phyloP scores from a whole-genome alignment of 23 red algal genomes.

The Agarophyton chilense region DNA sequence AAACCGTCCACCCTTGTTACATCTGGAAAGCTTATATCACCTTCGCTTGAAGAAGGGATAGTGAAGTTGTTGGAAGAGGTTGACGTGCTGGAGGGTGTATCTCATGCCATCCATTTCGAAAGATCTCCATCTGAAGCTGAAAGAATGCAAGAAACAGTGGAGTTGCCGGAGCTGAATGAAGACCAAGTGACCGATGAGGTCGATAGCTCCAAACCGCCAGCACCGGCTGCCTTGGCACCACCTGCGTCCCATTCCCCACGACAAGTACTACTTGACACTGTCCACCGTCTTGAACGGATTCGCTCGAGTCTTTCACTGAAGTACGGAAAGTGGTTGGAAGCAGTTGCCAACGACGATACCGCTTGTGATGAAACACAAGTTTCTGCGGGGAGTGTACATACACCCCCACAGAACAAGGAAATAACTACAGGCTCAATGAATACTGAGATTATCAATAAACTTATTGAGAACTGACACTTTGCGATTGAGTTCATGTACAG shows the following conservation, averaged over 20 bases:
- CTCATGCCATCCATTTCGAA: slow-evolving; percentile 33
- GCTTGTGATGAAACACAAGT: slow-evolving; percentile 26
- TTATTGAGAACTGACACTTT: slow-evolving; percentile 43
- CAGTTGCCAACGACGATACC: slow-evolving; percentile 29
- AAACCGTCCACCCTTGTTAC: background rate
- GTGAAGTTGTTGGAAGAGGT: slow-evolving; percentile 40
- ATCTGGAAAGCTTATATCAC: background rate
- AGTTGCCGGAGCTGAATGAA: slow-evolving; percentile 8
- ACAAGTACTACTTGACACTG: slow-evolving; percentile 11
- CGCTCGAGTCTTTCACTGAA: slow-evolving; percentile 32
- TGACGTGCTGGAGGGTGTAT: slow-evolving; percentile 38
- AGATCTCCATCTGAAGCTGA: slow-evolving; percentile 22
- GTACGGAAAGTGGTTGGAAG: slow-evolving; percentile 46
- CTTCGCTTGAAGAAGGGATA: background rate
- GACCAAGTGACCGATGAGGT: slow-evolving; percentile 2
- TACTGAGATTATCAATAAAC: slow-evolving; percentile 51
- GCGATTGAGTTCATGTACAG: slow-evolving; percentile 27
- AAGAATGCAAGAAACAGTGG: slow-evolving; percentile 27
- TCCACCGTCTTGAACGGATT: slow-evolving; percentile 11
- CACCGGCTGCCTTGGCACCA: too few relatives aligned
- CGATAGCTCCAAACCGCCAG: background rate
- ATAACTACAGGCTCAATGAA: slow-evolving; percentile 37
- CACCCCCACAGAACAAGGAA: slow-evolving; percentile 11
- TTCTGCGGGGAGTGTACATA: slow-evolving; percentile 5
- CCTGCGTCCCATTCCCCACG: background rate